Base-by-base conservation (phyloP, 2,329 filamentous ascomycete species). In the Arachnomyces sp. region DNA sequence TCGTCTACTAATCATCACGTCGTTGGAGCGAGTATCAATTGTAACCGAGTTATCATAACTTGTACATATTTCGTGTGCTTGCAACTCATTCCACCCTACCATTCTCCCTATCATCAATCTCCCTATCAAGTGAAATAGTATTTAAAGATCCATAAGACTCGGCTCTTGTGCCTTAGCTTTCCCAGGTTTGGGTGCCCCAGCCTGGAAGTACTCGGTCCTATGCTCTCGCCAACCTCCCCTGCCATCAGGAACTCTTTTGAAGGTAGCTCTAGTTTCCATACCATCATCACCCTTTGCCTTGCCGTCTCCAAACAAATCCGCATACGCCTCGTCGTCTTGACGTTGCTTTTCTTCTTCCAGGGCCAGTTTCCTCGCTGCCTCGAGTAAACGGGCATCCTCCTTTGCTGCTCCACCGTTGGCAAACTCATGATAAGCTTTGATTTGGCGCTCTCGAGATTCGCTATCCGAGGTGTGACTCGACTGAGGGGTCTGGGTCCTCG, bases 341-440 rank as follows among this genome's bases (percentile, higher is more conserved):
- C 46, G 34, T 16, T 42, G 39, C 36, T 47, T 38, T 11, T 40
- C 28, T 9, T 52, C 43, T 28, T 49, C 40, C 7, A 40, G 33
- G 3, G 42, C 44, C 18, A 46, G 18, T 7, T 38, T 32, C n/a
- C 38, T 33, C 7, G 46, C 43, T 16, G 44, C 45, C 9, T 43
- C 44, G 2, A 43, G 39, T 5, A 60, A 45, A 5, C 46, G 36
- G 7, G 42, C 50, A 40, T 61, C 59, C 17, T 53, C 49, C 30
- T 55, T 44, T 31, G 53, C 54, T n/a, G 43, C 47, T 7, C 54
- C 58, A 7, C 56, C 57, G 13, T 54, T 54, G 2, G 55, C 58
- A 44, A 54, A 60, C 1, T 50, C 49, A 11, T 53, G 50, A 35
- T 59, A 61, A 9, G 39, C 38, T 16, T 49, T 37, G 12, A 43